phyloP scores from a whole-genome alignment of 2,329 filamentous ascomycete genomes.

The Orbilia oligospora region DNA sequence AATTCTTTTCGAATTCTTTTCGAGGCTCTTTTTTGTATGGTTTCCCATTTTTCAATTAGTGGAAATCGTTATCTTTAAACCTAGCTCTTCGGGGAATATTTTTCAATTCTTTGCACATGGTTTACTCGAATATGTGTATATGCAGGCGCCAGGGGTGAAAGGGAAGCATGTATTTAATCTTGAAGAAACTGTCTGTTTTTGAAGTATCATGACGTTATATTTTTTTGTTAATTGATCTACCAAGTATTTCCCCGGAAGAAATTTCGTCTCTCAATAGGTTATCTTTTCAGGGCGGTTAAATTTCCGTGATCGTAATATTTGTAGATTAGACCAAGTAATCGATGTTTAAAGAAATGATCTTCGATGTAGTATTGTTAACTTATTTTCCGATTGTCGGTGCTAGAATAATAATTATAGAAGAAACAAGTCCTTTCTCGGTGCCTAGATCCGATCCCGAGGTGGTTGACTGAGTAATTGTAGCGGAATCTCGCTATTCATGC shows the following conservation, averaged over 20 bases:
- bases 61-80: background rate
- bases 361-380: background rate
- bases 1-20: too few species aligned
- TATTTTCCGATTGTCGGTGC: slow-evolving; percentile 2
- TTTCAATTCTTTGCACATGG: slow-evolving; percentile 5
- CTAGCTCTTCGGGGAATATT: background rate
- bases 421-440: background rate
- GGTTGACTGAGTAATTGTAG: background rate
- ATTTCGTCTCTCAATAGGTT: background rate
- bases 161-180: slow-evolving; percentile 17
- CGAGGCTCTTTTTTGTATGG: too few species aligned
- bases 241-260: background rate
- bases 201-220: background rate
- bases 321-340: background rate
- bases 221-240: background rate
- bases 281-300: background rate
- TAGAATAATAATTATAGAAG: background rate
- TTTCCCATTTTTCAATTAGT: background rate
- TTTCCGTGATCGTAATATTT: background rate
- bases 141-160: background rate
- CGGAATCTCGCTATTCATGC: slow-evolving; percentile 5
- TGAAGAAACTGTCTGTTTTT: background rate
- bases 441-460: background rate
- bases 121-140: slow-evolving; percentile 9
- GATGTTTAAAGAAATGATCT: slow-evolving; percentile 1